phyloP scores from a whole-genome alignment of 768 basidiomycete genomes.

The Lactarius quietus region DNA sequence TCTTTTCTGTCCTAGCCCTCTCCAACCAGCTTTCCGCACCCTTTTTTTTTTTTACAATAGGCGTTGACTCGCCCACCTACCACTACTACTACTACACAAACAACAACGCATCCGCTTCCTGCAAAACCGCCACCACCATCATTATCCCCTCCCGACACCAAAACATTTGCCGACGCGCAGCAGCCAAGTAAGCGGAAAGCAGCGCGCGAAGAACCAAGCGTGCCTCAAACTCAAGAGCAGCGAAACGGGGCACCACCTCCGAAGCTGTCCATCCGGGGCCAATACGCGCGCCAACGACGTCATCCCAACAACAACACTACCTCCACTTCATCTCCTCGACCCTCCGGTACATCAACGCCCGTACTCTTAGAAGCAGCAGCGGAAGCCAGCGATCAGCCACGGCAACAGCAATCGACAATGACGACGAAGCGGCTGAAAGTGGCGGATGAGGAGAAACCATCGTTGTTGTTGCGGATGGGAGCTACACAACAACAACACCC shows the following conservation, averaged over 20 bases:
- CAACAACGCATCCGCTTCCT: neutral
- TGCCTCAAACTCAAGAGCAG: neutral
- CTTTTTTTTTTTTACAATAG: neutral
- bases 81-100: too few species aligned
- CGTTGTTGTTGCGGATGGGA: conserved; percentile 18
- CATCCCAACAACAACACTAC: neutral
- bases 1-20: conserved; percentile 5
- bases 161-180: neutral
- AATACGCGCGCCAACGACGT: conserved; percentile 14
- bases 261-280: conserved; percentile 19
- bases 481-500: neutral
- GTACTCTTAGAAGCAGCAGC: neutral
- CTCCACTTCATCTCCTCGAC: neutral
- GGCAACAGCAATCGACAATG: neutral
- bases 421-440: conserved; percentile 13
- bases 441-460: conserved; percentile 15
- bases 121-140: conserved; percentile 7
- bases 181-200: neutral
- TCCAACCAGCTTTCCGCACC: neutral
- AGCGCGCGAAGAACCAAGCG: neutral
- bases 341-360: conserved; percentile 1
- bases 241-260: neutral
- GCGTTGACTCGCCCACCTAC: conserved; percentile 4
- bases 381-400: neutral
- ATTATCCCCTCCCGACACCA: neutral